phyloP scores from a whole-genome alignment of 2,329 filamentous ascomycete genomes.

The Xylaria arbuscula region DNA sequence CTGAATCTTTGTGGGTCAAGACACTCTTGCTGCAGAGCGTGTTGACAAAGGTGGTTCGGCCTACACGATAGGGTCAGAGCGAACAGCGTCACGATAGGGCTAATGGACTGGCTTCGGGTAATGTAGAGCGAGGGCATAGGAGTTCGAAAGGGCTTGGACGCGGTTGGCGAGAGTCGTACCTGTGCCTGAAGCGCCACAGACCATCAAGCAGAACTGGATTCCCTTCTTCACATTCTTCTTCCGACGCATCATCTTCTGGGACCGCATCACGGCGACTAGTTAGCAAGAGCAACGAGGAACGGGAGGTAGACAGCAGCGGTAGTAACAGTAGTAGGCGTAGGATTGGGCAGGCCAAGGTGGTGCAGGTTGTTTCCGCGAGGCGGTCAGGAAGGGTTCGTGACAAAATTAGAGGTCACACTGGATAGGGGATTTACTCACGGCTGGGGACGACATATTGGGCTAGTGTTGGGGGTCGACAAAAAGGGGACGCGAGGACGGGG shows the following conservation, averaged over 20 bases:
- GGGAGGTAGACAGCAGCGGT: slow-evolving; percentile 4
- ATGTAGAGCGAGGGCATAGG: background rate
- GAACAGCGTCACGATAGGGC: slow-evolving; percentile 7
- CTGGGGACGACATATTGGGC: slow-evolving; percentile 53
- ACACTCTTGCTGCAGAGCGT: slow-evolving; percentile 97
- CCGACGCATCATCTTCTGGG: slow-evolving; percentile 92
- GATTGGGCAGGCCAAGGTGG: slow-evolving; percentile 22
- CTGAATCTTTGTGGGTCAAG: slow-evolving; percentile 88
- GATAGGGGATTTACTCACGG: slow-evolving; percentile 50
- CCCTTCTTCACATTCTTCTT: slow-evolving; percentile 99
- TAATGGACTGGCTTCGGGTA: slow-evolving; percentile 25
- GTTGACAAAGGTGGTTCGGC: slow-evolving; percentile 99
- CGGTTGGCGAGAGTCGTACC: slow-evolving; percentile 67
- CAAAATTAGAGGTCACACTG: slow-evolving; percentile 34
- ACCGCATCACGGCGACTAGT: slow-evolving; percentile 46
- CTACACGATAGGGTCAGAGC: slow-evolving; percentile 58
- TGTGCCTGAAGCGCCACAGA: slow-evolving; percentile 98
- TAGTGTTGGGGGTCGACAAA: slow-evolving; percentile 45
- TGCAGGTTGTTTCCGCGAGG: slow-evolving; percentile 26
- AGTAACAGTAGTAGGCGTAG: background rate
- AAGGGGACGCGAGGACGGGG: slow-evolving; percentile 34
- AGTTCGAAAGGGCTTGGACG: slow-evolving; percentile 29
- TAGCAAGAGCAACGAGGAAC: slow-evolving; percentile 36
- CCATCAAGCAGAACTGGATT: slow-evolving; percentile 99
- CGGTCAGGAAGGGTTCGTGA: slow-evolving; percentile 40